A percentile compares a stretch with the other conserved stretches of the same genome.
Evolutionary conservation across 176 grass and related monocot species (phyloP).

Genomic region (Phragmites australis): DNA sequence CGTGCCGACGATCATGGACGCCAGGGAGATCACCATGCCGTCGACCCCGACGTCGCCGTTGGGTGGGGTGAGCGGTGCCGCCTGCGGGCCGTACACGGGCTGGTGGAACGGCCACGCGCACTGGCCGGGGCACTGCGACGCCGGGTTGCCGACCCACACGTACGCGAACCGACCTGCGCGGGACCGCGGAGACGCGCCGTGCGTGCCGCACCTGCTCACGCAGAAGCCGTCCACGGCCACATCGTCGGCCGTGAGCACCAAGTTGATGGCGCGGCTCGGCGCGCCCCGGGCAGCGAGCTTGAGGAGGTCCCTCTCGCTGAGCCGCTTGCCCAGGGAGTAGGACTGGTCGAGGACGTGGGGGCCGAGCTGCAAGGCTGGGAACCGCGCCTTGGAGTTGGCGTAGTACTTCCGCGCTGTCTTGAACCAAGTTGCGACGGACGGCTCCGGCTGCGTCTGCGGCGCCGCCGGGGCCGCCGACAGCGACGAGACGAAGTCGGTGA

Average conservation of each 20-base stretch:
- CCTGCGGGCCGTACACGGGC: constrained; percentile 85
- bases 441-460: constrained; percentile 33
- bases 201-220: constrained; percentile 80
- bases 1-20: constrained; percentile 76
- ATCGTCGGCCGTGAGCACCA: constrained; percentile 81
- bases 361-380: constrained; percentile 39
- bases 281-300: constrained; percentile 45
- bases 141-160: constrained; percentile 92
- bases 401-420: constrained; percentile 76
- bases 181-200: constrained; percentile 60
- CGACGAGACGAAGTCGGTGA: constrained; percentile 76
- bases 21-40: constrained; percentile 88
- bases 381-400: constrained; percentile 50
- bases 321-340: constrained; percentile 56
- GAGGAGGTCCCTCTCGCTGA: constrained; percentile 51
- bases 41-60: constrained; percentile 91
- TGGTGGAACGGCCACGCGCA: constrained; percentile 99
- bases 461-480: constrained; percentile 2
- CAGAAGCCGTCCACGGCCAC: constrained; percentile 89
- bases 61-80: constrained; percentile 66
- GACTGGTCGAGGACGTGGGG: constrained; percentile 52
- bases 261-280: constrained; percentile 55
- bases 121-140: constrained; percentile 75
- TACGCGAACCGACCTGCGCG: constrained; percentile 66
- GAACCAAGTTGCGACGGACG: constrained; percentile 73